Evolutionary conservation across 768 basidiomycete genomes (phyloP), one percentile per base, ranked within the genome.

Genomic region (Boletus edulis): DNA sequence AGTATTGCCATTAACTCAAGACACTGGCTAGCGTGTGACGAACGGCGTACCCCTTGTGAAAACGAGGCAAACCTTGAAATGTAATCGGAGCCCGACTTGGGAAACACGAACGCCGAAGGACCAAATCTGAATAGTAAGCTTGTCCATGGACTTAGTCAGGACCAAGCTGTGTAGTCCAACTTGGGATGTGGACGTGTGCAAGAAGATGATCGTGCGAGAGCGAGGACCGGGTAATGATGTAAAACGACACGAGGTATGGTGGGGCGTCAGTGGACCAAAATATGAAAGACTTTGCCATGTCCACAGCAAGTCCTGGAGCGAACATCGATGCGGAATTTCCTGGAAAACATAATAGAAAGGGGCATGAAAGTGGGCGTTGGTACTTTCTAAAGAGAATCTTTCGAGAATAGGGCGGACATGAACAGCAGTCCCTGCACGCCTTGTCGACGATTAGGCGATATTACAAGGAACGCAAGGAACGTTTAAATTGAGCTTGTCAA

Each of bases 401-500:
- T 64, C 57, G 56, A 49, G 49, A 58, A 61, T 52, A 60, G 32
- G 56, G 57, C 67, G 67, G 67, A 68, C 62, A 68, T 68, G 67
- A 68, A 62, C 47, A 57, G 57, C 45, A 51, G 61, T 54, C 29
- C 50, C 48, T 55, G 51, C 61, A 68, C 56, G 49, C 62, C 52
- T 56, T 54, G 50, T 44, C 18, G 29, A 57, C 18, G 44, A 46
- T 63, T 68, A 66, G 62, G 64, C 64, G 67, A 67, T 51, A 66
- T 66, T 59, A 59, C 57, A 18, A 47, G 52, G 53, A 67, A 63
- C 56, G 55, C 57, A 18, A 47, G 52, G 53, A 67, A 63, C 56
- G 55, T n/a, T n/a, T n/a, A n/a, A n/a, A n/a, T 55, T 51, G 49
- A 41, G 31, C 49, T 54, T 38, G 40, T 41, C 60, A 24, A 20